Evolutionary conservation across 1,284 basidiomycete species (phyloP).

Genomic region (Ceratobasidium theobromae): DNA sequence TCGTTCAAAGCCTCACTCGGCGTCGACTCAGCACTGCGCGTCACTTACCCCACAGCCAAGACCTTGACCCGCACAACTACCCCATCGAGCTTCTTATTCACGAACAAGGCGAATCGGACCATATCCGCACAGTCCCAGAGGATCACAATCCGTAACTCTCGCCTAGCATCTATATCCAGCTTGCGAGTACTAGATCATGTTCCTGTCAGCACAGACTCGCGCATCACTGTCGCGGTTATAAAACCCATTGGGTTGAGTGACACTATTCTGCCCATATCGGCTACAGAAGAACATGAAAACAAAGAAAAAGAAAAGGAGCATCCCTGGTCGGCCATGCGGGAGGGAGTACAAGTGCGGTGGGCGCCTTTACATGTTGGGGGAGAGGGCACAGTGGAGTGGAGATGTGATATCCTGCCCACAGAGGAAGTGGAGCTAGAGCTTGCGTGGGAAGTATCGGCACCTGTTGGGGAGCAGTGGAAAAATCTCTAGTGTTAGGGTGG

Average conservation of each 20-base stretch:
- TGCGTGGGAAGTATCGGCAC: constrained; percentile 37
- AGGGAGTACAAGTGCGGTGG: constrained; percentile 31
- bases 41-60: constrained; percentile 36
- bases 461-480: constrained; percentile 36
- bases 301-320: constrained; percentile 17
- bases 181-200: constrained; percentile 38
- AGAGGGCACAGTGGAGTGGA: constrained; percentile 39
- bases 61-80: constrained; percentile 28
- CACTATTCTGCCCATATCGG: constrained; percentile 1
- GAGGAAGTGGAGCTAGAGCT: constrained; percentile 35
- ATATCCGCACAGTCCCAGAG: constrained; percentile 35
- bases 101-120: constrained; percentile 18
- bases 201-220: constrained; percentile 37
- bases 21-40: constrained; percentile 36
- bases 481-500: too few relatives aligned
- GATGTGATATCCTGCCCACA: constrained; percentile 32
- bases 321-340: constrained; percentile 3
- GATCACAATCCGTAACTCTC: constrained; percentile 38
- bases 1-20: constrained; percentile 38
- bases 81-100: constrained; percentile 18
- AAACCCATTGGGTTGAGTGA: constrained; percentile 35
- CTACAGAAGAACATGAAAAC: not conserved
- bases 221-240: constrained; percentile 37
- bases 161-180: constrained; percentile 16
- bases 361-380: constrained; percentile 23